These are phyloP conservation scores for Salix brachista DNA, from an alignment of 345 rosid genomes.

Conservation along the genomic window DNA sequence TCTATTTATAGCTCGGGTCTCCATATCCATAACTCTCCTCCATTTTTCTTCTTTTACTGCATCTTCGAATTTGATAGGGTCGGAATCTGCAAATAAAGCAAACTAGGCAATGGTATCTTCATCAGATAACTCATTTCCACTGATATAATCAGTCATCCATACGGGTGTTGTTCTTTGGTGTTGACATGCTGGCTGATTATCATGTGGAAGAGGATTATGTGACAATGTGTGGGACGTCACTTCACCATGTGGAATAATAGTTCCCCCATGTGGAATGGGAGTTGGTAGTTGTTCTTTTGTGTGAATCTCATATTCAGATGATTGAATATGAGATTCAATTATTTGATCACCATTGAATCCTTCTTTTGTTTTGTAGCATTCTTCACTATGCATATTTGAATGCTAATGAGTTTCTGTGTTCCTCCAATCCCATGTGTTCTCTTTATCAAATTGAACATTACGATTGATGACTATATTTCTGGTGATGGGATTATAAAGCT, in stretches of 20 bases:
- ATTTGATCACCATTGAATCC: not conserved
- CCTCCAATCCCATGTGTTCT: not conserved
- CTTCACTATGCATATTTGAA: not conserved
- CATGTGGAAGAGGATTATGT: too few relatives aligned
- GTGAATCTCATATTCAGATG: too few relatives aligned
- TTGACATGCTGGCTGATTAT: too few relatives aligned
- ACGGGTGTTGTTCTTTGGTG: not conserved
- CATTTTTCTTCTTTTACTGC: not conserved
- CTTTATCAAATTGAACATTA: not conserved
- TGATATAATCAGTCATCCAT: not conserved
- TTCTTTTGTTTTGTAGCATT: not conserved
- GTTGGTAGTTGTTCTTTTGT: not conserved
- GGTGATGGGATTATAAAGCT: not conserved
- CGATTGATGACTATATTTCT: not conserved
- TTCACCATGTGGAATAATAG: too few relatives aligned
- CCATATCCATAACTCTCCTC: not conserved
- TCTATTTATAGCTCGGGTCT: not conserved
- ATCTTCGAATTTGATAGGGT: not conserved
- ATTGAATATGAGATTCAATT: too few relatives aligned
- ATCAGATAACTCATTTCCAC: not conserved
- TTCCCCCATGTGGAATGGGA: not conserved
- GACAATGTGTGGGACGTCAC: too few relatives aligned
- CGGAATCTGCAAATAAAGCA: not conserved
- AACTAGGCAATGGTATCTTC: not conserved
- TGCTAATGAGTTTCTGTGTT: not conserved